A percentile compares a stretch with the other conserved stretches of the same genome.
phyloP scores from a whole-genome alignment of 352 stramenopile genomes.

The Peronospora destructor region DNA sequence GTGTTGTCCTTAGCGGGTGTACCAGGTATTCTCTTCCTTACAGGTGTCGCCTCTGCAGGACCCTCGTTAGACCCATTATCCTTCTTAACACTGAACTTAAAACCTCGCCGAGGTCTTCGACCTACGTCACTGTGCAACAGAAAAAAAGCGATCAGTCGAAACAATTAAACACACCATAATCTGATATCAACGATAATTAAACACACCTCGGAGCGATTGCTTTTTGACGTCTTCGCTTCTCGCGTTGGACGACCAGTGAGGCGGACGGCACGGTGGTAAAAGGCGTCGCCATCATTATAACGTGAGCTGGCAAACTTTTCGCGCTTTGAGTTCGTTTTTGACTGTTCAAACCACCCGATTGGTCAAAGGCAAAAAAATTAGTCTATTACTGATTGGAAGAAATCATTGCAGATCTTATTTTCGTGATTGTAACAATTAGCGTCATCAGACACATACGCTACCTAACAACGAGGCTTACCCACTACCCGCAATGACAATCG shows the following conservation, averaged over 20 bases:
- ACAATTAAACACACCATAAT: background rate
- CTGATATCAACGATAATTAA: background rate
- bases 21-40: slow-evolving; percentile 17
- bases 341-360: slow-evolving; percentile 29
- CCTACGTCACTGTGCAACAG: slow-evolving; percentile 7
- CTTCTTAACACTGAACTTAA: slow-evolving; percentile 50
- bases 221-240: slow-evolving; percentile 49
- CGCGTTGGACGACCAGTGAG: slow-evolving; percentile 52
- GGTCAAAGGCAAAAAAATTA: slow-evolving; percentile 16
- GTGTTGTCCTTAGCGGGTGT: slow-evolving; percentile 24
- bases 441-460: too few species aligned
- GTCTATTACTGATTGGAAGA: background rate
- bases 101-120: slow-evolving; percentile 37
- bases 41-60: slow-evolving; percentile 25
- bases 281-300: slow-evolving; percentile 30
- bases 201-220: slow-evolving; percentile 26
- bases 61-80: slow-evolving; percentile 9
- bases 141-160: slow-evolving; percentile 4
- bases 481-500: too few species aligned
- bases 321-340: slow-evolving; percentile 16
- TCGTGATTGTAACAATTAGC: too few species aligned
- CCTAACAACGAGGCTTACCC: too few species aligned
- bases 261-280: slow-evolving; percentile 28
- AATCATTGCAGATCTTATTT: too few species aligned
- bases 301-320: slow-evolving; percentile 11